Evolutionary conservation across 768 basidiomycete genomes (phyloP), one percentile per base, ranked within the genome.

Genomic region (Termitomyces sp.): DNA sequence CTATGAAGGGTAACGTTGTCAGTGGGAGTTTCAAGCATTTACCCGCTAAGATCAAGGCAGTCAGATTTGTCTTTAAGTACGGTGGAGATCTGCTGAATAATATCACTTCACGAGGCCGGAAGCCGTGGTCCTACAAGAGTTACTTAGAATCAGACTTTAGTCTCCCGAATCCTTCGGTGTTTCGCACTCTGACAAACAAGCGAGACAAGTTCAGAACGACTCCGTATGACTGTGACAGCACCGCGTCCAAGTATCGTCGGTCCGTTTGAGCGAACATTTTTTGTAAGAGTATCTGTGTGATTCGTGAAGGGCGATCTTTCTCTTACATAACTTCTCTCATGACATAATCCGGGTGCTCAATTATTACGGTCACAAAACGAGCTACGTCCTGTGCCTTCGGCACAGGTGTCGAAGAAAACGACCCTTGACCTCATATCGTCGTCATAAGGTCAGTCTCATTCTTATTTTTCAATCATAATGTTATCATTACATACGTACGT

Each of bases 1-100:
- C 66, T 69, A 60, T 66, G 54, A 54, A 70, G 62, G 42, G 67
- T 72, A n/a, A 60, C 51, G 34, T 65, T 63, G 50, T 71, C 68
- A 24, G 54, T 59, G 30, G 71, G 69, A 54, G 66, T 66, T 19
- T 68, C 67, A 22, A 65, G 56, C 69, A 71, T 70, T 37, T 55
- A 51, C 49, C 46, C 57, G 52, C 32, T 42, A 49, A n/a, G 44
- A 34, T 34, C 12, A 4, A 34, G 34, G 12, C 34, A 10, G 35
- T 51, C 38, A 43, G 48, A 15, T 6, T 37, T 17, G 35, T 38
- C 46, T 55, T 60, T 60, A 53, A 15, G 28, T 30, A n/a, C 9
- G 22, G 53, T 48, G 30, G 19, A 52, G 54, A 30, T 14, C 22
- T 35, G 61, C 56, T 62, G 58, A 62, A 47, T 62, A 56, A 61